Conservation (phyloP, 768 basidiomycete species). For the Lyophyllum shimeji region DNA sequence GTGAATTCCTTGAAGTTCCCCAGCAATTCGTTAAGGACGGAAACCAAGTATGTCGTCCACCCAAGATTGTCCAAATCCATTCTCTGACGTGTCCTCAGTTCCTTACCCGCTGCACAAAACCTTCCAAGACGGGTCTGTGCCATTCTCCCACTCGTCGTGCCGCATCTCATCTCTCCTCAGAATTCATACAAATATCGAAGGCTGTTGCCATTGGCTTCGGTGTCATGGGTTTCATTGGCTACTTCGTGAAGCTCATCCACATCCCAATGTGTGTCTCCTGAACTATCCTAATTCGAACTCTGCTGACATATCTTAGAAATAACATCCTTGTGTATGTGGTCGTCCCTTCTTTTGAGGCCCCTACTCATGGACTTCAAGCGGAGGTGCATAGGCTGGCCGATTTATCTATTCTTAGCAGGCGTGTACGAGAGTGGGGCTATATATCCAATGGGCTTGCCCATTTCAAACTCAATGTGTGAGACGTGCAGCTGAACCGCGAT, state of each 20-base stretch:
- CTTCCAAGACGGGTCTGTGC: constrained; percentile 83
- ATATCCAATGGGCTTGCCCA: constrained; percentile 2
- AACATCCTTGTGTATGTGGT: constrained; percentile 93
- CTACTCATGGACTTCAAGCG: constrained; percentile 46
- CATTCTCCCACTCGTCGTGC: not conserved
- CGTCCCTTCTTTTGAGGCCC: not conserved
- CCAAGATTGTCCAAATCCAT: not conserved
- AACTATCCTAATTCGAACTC: constrained; percentile 4
- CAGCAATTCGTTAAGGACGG: constrained; percentile 93
- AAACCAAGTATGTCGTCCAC: constrained; percentile 64
- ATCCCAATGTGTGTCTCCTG: constrained; percentile 85
- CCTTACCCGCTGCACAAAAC: constrained; percentile 96
- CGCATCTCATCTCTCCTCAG: constrained; percentile 38
- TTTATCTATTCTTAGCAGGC: constrained; percentile 20
- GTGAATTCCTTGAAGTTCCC: constrained; percentile 88
- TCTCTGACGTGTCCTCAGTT: constrained; percentile 55
- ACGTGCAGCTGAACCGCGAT: not conserved
- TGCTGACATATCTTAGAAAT: constrained; percentile 57
- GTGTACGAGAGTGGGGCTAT: constrained; percentile 12
- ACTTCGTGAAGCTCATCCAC: constrained; percentile 97
- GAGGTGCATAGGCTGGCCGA: constrained; percentile 59
- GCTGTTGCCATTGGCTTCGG: constrained; percentile 97
- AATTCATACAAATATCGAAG: constrained; percentile 92
- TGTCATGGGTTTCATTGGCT: constrained; percentile 99
- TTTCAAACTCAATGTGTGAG: not conserved